Evolutionary conservation across 108 stramenopile species (phyloP), one percentile per base, ranked within the genome.

Genomic region (Discostella pseudostelligera): DNA sequence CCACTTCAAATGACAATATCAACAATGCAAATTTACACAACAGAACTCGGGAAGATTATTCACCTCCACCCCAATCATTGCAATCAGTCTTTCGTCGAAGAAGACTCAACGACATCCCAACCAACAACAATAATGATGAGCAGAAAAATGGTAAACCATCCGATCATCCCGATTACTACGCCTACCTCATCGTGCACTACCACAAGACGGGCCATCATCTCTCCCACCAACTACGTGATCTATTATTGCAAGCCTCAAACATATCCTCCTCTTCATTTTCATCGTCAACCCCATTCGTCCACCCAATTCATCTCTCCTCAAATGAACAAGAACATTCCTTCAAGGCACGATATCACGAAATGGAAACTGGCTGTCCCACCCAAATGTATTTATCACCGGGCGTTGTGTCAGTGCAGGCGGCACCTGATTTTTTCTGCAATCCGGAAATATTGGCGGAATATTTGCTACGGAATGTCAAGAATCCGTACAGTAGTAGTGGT

Each of bases 201-300:
- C 74, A 75, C 61, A 75, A 75, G 51, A 62, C 74, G 17, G 74
- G 74, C 12, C 74, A 75, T 55, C 59, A 75, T 32, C 45, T 75
- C 5, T 54, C 74, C 26, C 42, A 51, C 21, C 55, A 65, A 16
- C 50, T 75, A n/a, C 50, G 56, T 13, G 59, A 66, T 32, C 28
- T 74, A 11, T 74, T 25, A 36, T 62, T 28, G 35, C 19, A n/a
- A 48, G 51, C n/a, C 20, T 61, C 37, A 35, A 36, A 16, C 20
- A 17, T n/a, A 39, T 24, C 25, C 16, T 3, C 32, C 3, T 32
- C 32, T 4, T 32, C 32, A 32, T 32, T n/a, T n/a, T n/a, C n/a
- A n/a, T n/a, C n/a, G n/a, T n/a, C n/a, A n/a, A n/a, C n/a, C n/a
- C n/a, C n/a, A n/a, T n/a, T n/a, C n/a, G n/a, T n/a, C n/a, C n/a